Base-by-base conservation (phyloP, 2,329 filamentous ascomycete genomes). In the Incumbomyces lentus region DNA sequence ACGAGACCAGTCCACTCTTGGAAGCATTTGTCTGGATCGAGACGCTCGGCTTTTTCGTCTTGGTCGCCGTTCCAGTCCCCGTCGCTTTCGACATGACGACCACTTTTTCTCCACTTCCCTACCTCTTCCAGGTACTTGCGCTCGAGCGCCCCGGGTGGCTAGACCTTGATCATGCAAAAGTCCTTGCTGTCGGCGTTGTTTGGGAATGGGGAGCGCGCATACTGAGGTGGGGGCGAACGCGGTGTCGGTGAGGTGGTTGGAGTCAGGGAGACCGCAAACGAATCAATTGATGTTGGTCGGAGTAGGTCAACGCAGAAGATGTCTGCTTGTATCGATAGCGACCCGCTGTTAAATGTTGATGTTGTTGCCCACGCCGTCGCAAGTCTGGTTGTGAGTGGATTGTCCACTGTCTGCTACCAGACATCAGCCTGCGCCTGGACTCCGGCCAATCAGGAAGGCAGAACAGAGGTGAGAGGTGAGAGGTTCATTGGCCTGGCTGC, bases 1-100 rank as follows among this genome's bases (percentile, higher is more conserved):
- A 73, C 2, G 79, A 82, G 3, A 78, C 75, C 49, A 76, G 73
- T 1, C 75, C 73, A 18, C 76, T 65, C 53, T 69, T 68, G 30
- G 79, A 79, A 64, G 84, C 84, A 49, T 66, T 64, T 41, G 78
- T 75, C 61, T 83, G 81, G 48, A 83, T 76, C 37, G 78, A 75
- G 32, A 52, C 29, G 19, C 51, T 48, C 29, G 55, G 54, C 37
- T 56, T 56, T 48, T 58, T 58, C 49, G 53, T 55, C 50, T 56
- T 57, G 17, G 52, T 53, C 36, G 54, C 50, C 11, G 48, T 53
- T n/a, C 43, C 45, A 10, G 48, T 53, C n/a, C 40, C 44, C 10
- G 46, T 30, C 16, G 55, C 50, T 33, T 56, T 55, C 4, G 52
- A 33, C 36, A 55, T 52, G 17, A 50, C 48, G 10, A 52, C 55